Base-by-base conservation (phyloP, 768 basidiomycete species). In the Leccinum subgranulosum region DNA sequence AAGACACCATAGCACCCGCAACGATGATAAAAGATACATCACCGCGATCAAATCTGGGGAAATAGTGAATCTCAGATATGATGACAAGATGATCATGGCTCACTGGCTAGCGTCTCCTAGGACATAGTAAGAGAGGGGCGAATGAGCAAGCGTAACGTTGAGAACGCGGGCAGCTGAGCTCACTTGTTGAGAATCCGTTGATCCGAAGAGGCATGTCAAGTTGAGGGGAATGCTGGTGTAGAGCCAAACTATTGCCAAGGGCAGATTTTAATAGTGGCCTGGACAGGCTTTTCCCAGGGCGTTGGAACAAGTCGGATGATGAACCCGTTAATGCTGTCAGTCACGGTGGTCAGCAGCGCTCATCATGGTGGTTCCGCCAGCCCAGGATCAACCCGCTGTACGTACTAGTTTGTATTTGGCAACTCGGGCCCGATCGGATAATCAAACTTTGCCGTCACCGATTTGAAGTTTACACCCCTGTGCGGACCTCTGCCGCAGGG, bases 21-120 rank as follows among this genome's bases (percentile, higher is more conserved):
- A 88, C 66, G 17, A 84, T 81, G 61, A 91, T 85, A 69, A 89
- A 91, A 9, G 85, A 74, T 15, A 90, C 69, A 75, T 91, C 88
- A 39, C 89, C 87, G 21, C 80, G 77, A 70, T 89, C 81, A 72
- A 84, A 91, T 61, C 86, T 88, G 63, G 25, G 53, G 4, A 41
- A 33, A 60, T 12, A 41, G 36, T 66, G 51, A 64, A 21, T 43
- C 29, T 11, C 7, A 47, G 47, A 53, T 50, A 59, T 19, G 28
- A 19, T 39, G 21, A 21, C 15, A 41, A 33, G 21, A 17, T n/a
- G n/a, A 25, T 28, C 14, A 57, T 57, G 58, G 57, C 70, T 72
- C 39, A 72, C 70, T 72, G 70, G 51, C 31, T 60, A 51, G 12
- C 29, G 50, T 69, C 72, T 31, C 64, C 72, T 72, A 49, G 2